Base-by-base conservation (phyloP, 2,329 filamentous ascomycete genomes). In the Dryadomyces sulphureus region DNA sequence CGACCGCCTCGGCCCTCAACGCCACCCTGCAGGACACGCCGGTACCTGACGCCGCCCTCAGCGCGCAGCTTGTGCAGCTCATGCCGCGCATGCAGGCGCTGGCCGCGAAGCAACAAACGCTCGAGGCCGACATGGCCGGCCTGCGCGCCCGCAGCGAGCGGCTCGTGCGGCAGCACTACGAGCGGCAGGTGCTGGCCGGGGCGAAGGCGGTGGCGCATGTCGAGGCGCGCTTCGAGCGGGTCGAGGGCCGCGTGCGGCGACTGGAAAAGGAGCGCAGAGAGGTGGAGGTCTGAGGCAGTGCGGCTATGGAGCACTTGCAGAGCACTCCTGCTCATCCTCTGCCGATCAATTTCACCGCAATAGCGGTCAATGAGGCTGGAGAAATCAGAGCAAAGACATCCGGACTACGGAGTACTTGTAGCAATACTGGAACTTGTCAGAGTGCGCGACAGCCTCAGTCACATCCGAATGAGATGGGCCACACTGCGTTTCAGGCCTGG, bases 81-180 rank as follows among this genome's bases (percentile, higher is more conserved):
- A 60, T 69, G 34, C 77, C 79, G 8, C 70, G 78, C 40, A 80
- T 87, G 64, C 73, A 72, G 52, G 73, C 70, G 19, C 62, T 77
- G 17, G 73, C 77, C 51, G 68, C 70, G 0, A 72, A 71, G 4
- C 82, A 87, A 55, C 59, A 72, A 19, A 69, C 73, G 16, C 81
- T 86, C 60, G 68, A 62, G 35, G 67, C 69, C 41, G 76, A 81
- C 59, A 73, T 84, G 50, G 73, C 72, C 20, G 74, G 74, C 59
- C 69, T 83, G 57, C 72, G 77, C 58, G 72, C 64, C 50, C 72
- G 70, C 52, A 89, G 73, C 63, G 84, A 78, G 60, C 60, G 60
- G 51, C 65, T 74, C 21, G 62, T 87, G 49, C 72, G 80, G 52
- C 62, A 68, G 32, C 93, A 86, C 81, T 88, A 90, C 61, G 79